Evolutionary conservation across 1,139 yeast species (phyloP), one percentile per base, ranked within the genome.

Genomic region (Sugiyamaella grinbergsii): DNA sequence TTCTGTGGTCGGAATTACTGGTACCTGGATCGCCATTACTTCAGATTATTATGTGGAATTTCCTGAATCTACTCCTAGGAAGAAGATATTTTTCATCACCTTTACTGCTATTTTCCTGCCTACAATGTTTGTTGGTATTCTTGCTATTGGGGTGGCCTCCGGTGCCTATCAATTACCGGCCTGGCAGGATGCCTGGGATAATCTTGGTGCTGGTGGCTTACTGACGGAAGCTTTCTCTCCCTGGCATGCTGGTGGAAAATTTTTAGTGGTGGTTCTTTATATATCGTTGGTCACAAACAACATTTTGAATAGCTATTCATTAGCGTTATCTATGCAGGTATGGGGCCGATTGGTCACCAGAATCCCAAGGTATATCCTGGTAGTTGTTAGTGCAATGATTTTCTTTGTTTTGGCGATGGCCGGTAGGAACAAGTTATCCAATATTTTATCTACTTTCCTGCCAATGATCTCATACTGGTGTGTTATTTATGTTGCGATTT

Each of bases 381-480:
- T 88, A 1, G 70, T 87, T 42, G 66, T 79, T 1, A 76, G 85
- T 31, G 86, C 91, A 4, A 80, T 75, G 1, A 71, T 86, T 19
- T 84, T 82, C 60, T 73, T 87, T 59, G 81, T 85, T 1, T 58
- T 69, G 28, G 62, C 71, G 10, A 60, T 68, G 52, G 93, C 81
- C 10, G 97, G 97, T 8, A 77, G 88, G 61, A 73, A 85, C 66
- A 81, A 82, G 60, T 85, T 90, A 65, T 77, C 90, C 42, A 76
- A 82, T 3, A 88, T 89, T 55, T 73, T 90, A 63, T 81, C 90
- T n/a, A 90, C 89, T 63, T 90, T 90, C 71, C 73, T 90, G 59
- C 96, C 97, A 7, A 89, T 90, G 96, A 80, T 90, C 54, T 96
- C 96, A 0, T 90, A 90, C 70, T 90, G 97, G 97, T 79, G 87